phyloP scores from a whole-genome alignment of 164 flowering plant species.

The Vitis vinifera region ASM3070453v1 NC_081811.1:4580501-4581000 shows the following conservation, averaged over 20 bases:
- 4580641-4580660: too few relatives aligned
- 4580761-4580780: too few relatives aligned
- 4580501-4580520: not conserved
- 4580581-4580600: not conserved
- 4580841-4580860: too few relatives aligned
- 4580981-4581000: conserved; percentile 8
- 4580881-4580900: conserved; percentile 18
- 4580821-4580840: too few relatives aligned
- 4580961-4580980: conserved; percentile 11
- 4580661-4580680: too few relatives aligned
- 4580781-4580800: too few relatives aligned
- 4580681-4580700: too few relatives aligned
- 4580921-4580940: conserved; percentile 38
- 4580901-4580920: conserved; percentile 25
- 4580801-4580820: too few relatives aligned
- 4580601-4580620: not conserved
- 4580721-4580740: too few relatives aligned
- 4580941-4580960: conserved; percentile 12
- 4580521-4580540: not conserved
- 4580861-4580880: not conserved
- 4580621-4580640: not conserved
- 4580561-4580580: not conserved
- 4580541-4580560: not conserved
- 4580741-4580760: too few relatives aligned
- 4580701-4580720: too few relatives aligned